phyloP scores from a whole-genome alignment of 1,284 basidiomycete species.

The Cutaneotrichosporon sp. region DNA sequence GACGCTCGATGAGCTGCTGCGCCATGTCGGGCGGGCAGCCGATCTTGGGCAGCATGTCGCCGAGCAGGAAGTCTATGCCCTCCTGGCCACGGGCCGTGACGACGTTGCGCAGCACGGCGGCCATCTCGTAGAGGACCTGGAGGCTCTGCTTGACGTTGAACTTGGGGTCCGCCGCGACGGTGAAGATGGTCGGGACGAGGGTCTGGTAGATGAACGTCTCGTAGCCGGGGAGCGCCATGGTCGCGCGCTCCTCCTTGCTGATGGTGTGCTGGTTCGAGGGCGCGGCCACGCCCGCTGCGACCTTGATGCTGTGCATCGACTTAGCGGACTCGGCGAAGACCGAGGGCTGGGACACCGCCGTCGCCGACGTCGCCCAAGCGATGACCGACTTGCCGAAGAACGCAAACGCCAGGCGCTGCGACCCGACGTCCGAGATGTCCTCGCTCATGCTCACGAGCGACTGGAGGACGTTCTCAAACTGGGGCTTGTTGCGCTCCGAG shows the following conservation, averaged over 20 bases:
- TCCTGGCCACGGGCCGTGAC: conserved; percentile 78
- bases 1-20: conserved; percentile 73
- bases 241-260: conserved; percentile 43
- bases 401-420: conserved; percentile 77
- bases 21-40: conserved; percentile 79
- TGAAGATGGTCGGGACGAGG: conserved; percentile 79
- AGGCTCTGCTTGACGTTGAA: conserved; percentile 88
- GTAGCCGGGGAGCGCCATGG: conserved; percentile 77
- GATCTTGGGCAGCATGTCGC: conserved; percentile 82
- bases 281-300: conserved; percentile 44
- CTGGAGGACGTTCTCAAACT: conserved; percentile 75
- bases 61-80: conserved; percentile 76
- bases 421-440: conserved; percentile 69
- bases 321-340: conserved; percentile 46
- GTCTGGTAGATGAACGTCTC: conserved; percentile 90
- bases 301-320: conserved; percentile 51
- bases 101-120: conserved; percentile 77
- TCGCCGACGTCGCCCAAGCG: conserved; percentile 71
- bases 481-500: conserved; percentile 72
- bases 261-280: conserved; percentile 45
- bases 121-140: conserved; percentile 82
- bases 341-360: conserved; percentile 43
- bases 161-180: conserved; percentile 72
- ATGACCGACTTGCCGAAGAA: conserved; percentile 71
- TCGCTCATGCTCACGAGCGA: conserved; percentile 64